Conservation (phyloP, 257 asterid species). For the Ehretia macrophylla region DNA sequence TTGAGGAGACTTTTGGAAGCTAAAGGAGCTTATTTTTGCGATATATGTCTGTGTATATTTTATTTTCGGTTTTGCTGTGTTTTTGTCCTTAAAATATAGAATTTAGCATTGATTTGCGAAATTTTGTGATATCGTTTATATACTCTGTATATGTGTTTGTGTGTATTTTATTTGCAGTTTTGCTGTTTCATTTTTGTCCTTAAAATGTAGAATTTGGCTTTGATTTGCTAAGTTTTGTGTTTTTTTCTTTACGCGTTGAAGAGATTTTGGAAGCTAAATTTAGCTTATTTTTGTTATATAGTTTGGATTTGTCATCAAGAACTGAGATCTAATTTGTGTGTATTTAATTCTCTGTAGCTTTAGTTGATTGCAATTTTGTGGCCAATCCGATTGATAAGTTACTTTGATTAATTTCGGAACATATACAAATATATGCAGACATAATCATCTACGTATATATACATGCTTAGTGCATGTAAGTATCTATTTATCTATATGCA, state of each 20-base stretch:
- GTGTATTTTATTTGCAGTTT: not conserved
- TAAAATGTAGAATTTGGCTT: not conserved
- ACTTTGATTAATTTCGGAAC: too few species aligned
- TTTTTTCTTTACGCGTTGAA: not conserved
- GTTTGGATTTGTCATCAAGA: not conserved
- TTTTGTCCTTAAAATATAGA: too few species aligned
- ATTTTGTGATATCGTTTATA: too few species aligned
- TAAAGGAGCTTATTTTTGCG: not conserved
- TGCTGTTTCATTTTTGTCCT: not conserved
- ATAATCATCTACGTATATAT: too few species aligned
- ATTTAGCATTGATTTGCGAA: too few species aligned
- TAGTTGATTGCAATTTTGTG: not conserved
- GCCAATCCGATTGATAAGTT: too few species aligned
- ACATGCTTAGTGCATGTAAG: not conserved
- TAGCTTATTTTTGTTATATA: not conserved
- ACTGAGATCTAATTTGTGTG: not conserved
- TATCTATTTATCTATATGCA: not conserved
- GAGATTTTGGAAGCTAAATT: not conserved
- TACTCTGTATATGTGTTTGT: not conserved
- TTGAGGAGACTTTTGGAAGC: not conserved
- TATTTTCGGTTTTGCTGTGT: not conserved
- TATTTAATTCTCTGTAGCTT: not conserved
- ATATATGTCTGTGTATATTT: too few species aligned
- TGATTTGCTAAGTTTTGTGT: not conserved
- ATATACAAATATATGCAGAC: too few species aligned